phyloP scores from a whole-genome alignment of 129 eudicot genomes.

The Pittosporum tobira region DNA sequence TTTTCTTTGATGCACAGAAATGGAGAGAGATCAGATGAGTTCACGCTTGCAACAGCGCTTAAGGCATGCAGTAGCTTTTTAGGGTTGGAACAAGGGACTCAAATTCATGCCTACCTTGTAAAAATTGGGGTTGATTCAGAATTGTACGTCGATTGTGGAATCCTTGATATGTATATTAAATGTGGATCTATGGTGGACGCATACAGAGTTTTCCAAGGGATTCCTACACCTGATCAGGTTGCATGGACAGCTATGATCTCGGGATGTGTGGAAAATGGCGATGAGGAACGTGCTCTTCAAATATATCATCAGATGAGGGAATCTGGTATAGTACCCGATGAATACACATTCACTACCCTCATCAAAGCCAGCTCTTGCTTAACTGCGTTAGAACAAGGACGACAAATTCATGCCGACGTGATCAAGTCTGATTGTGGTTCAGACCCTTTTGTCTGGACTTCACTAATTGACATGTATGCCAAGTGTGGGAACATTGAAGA shows the following conservation, averaged over 20 bases:
- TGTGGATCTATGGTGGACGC: constrained; percentile 35
- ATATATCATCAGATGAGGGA: constrained; percentile 38
- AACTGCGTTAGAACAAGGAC: constrained; percentile 44
- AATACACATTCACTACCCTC: constrained; percentile 39
- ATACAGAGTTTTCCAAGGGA: constrained; percentile 23
- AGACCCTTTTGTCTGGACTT: constrained; percentile 32
- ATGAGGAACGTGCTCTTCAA: constrained; percentile 30
- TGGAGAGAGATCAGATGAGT: constrained; percentile 34
- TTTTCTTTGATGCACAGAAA: constrained; percentile 23
- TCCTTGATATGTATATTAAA: constrained; percentile 40
- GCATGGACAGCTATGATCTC: constrained; percentile 45
- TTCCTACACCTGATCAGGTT: constrained; percentile 35
- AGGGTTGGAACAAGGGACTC: constrained; percentile 26
- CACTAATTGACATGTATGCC: constrained; percentile 42
- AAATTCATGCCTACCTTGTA: constrained; percentile 29
- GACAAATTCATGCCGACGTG: constrained; percentile 39
- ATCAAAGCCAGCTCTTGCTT: constrained; percentile 39
- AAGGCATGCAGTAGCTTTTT: constrained; percentile 25
- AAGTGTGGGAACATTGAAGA: constrained; percentile 45
- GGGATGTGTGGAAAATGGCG: constrained; percentile 41
- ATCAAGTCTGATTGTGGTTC: constrained; percentile 25
- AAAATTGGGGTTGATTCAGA: constrained; percentile 27
- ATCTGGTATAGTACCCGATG: constrained; percentile 35
- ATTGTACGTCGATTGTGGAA: constrained; percentile 24
- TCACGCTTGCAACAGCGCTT: constrained; percentile 30